Evolutionary conservation across 768 basidiomycete genomes (phyloP), one percentile per base, ranked within the genome.

Genomic region (Pleurotus djamor): DNA sequence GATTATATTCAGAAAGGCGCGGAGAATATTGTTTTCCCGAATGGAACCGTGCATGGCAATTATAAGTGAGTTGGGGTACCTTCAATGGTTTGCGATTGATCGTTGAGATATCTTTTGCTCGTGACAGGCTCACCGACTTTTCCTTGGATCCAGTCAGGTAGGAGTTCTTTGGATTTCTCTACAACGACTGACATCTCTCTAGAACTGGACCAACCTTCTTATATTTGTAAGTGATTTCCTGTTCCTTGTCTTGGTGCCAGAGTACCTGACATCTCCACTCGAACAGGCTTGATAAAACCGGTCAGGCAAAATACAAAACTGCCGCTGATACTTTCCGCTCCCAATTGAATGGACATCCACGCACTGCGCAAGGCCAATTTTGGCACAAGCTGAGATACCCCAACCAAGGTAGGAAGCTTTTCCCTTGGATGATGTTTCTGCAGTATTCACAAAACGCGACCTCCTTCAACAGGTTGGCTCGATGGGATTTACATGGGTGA

Each of bases 401-500:
- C 6, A 76, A 80, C 59, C 74, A 80, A 74, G 78, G 79, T 76
- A 3, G 3, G 5, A 1, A 14, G n/a, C n/a, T n/a, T 1, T 13
- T 14, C 16, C 1, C n/a, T 13, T 41, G 38, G n/a, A n/a, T 41
- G 21, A 28, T 28, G 21, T 1, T 1, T 28, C 3, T 1, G 21
- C 3, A 28, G 3, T 28, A 28, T 28, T 28, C 21, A 28, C 3
- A 28, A 28, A 28, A n/a, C 38, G 6, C 37, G 17, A 10, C n/a
- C 1, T 28, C 1, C 21, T 44, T 21, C 7, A 35, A 1, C 38
- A 79, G 78, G 76, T 1, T 80, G 77, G 77, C 69, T 79, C 9
- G 76, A 79, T 58, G 78, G 79, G 3, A 71, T 79, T 8, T 80
- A 79, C 66, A 79, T 80, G 78, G 77, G 76, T 10, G 76, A 77